These are phyloP conservation scores for Takashimella koratensis DNA, from an alignment of 1,284 basidiomycete species.

Conservation along the genomic window DNA sequence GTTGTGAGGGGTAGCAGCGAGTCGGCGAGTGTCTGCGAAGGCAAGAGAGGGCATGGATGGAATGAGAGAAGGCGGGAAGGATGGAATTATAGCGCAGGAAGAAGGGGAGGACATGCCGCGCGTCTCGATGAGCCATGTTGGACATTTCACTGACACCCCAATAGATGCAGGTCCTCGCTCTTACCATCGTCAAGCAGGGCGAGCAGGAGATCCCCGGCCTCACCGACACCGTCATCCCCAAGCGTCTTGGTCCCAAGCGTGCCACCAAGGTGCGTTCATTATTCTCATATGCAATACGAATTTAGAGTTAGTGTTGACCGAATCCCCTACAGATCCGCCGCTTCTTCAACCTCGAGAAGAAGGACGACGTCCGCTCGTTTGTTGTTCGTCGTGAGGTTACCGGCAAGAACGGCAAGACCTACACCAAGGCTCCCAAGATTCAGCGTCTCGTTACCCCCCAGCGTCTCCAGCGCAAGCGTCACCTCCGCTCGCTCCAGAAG, in stretches of 20 bases:
- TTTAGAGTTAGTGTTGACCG: no score
- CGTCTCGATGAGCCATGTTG: no score
- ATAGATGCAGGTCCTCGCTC: constrained; percentile 80
- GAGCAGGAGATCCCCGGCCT: constrained; percentile 87
- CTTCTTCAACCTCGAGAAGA: constrained; percentile 98
- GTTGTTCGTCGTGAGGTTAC: constrained; percentile 83
- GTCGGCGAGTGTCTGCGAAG: no score
- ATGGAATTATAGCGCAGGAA: no score
- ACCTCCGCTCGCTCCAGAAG: constrained; percentile 84
- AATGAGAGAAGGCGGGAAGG: no score
- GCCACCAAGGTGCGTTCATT: no score
- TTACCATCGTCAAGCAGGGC: constrained; percentile 97
- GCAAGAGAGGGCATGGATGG: no score
- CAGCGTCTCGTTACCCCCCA: constrained; percentile 84
- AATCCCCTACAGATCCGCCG: no score
- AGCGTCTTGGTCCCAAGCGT: constrained; percentile 77
- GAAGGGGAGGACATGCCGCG: no score
- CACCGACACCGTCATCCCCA: constrained; percentile 89
- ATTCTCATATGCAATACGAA: no score
- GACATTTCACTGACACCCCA: not conserved
- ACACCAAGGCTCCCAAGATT: constrained; percentile 84
- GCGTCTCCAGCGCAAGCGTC: constrained; percentile 94
- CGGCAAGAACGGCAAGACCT: constrained; percentile 95
- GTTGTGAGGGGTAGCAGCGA: no score
- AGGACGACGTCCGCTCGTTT: constrained; percentile 97